Base-by-base conservation (phyloP, 306 rosid genomes). In the Pueraria montana region DNA sequence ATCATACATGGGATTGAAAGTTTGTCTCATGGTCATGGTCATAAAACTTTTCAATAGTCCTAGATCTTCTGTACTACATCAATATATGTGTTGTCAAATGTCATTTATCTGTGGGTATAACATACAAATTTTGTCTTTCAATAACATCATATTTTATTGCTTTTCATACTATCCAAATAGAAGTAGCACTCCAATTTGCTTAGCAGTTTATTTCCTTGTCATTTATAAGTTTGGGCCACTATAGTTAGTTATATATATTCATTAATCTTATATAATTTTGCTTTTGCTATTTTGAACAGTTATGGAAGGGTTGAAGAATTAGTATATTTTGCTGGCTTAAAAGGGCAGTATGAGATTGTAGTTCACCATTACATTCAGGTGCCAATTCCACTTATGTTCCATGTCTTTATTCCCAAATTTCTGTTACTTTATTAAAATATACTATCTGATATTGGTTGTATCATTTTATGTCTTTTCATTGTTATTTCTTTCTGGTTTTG, bases 251-350 rank as follows among this genome's bases (percentile, higher is more conserved):
- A 38, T 38, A 8, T 38, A 38, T 38, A 36, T 6, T 8, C 43
- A 38, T 38, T 38, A 38, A 6, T 38, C 43, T 38, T 38, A 38
- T 38, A 38, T 38, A 38, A 38, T 38, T 38, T 38, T 38, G 2
- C 43, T 38, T 38, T 8, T 38, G 43, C 40, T 4, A 38, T 38
- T 38, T 38, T 38, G 2, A 38, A 38, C 43, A 38, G 43, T 38
- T 38, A 38, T 38, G 43, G 43, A 38, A 38, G 43, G 43, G 43
- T 38, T 38, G 43, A 38, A 38, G 43, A 38, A 38, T 38, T 38
- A 2, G 43, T 38, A 30, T 95, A 88, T 88, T 95, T 95, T 78
- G 98, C 98, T 78, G 83, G 97, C 86, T 88, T 95, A 74, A 38
- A 38, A 8, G 43, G 11, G 43, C 43, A 38, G 2, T 38, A 38